Evolutionary conservation across 2,329 filamentous ascomycete species (phyloP).

Genomic region (Epichloe sp.): DNA sequence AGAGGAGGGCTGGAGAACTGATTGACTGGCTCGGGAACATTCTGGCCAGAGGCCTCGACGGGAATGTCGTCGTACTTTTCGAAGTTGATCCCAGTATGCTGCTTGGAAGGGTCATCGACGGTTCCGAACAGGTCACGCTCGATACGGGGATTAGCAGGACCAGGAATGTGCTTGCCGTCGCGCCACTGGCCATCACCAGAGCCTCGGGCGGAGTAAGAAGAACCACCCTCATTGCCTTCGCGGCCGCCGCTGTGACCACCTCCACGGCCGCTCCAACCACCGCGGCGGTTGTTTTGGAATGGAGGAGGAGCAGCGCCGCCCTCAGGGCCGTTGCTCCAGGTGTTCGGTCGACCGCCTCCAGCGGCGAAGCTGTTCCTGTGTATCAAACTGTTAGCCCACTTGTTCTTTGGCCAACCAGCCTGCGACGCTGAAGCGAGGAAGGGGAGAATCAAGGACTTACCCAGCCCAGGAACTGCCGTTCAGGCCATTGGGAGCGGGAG

Average conservation of each 20-base stretch:
- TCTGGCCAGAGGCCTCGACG: conserved; percentile 86
- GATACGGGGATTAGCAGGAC: conserved; percentile 72
- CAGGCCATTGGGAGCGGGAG: conserved; percentile 12
- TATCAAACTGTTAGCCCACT: not conserved
- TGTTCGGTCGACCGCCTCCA: conserved; percentile 21
- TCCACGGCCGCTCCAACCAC: conserved; percentile 21
- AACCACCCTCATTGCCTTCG: conserved; percentile 35
- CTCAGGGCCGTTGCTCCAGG: conserved; percentile 18
- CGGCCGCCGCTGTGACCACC: conserved; percentile 21
- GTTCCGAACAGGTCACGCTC: conserved; percentile 94
- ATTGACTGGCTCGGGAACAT: conserved; percentile 84
- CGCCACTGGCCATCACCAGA: conserved; percentile 94
- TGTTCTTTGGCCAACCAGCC: not conserved
- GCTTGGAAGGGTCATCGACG: conserved; percentile 83
- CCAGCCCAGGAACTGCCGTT: conserved; percentile 44
- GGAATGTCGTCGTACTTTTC: conserved; percentile 99
- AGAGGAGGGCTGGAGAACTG: conserved; percentile 89
- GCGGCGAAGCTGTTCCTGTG: conserved; percentile 4
- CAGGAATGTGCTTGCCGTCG: conserved; percentile 91
- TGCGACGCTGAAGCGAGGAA: not conserved
- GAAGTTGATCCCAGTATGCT: conserved; percentile 98
- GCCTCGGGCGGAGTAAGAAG: conserved; percentile 50
- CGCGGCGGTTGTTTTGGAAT: conserved; percentile 17
- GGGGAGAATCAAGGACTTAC: conserved; percentile 20
- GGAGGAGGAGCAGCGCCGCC: conserved; percentile 8